Evolutionary conservation across 768 basidiomycete species (phyloP), one percentile per base, ranked within the genome.

Genomic region (Auricularia sp.): DNA sequence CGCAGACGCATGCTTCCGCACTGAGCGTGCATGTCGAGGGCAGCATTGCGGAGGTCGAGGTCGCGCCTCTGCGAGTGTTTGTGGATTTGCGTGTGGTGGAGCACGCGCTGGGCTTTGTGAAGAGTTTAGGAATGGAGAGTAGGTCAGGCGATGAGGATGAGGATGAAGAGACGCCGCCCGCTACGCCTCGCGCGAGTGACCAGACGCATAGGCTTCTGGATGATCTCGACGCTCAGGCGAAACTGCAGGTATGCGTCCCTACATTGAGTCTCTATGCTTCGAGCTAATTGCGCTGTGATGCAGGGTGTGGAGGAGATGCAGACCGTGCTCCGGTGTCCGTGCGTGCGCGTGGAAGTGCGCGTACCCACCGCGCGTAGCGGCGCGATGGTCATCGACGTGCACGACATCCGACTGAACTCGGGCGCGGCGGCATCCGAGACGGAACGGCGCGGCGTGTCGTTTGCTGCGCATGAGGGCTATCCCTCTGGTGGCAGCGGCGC

Each of bases 11-110:
- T 34, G 10, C 62, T 58, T 56, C 42, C 29, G 29, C 35, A 63
- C 14, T 77, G 3, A 37, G n/a, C 54, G 35, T 63, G 33, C 42
- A 62, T 85, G 37, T 56, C 8, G 76, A 81, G 35, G 70, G 84
- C n/a, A 71, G 72, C n/a, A 61, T 83, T 7, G 77, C 77, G 36
- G 61, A 65, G 6, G 65, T 74, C 13, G 65, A 69, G 10, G 29
- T 72, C 8, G 66, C 68, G 10, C 88, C 93, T 10, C 69, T 95
- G 10, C 92, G 94, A 70, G 51, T 89, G n/a, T 91, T 92, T 70
- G 62, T 90, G 34, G 92, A 95, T 72, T 75, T 92, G 71, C 77
- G 65, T 68, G 75, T 69, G 70, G 73, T 72, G 5, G 68, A 70
- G 63, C 65, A 69, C 66, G 62, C 77, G 73, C 66, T 75, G 79